Evolutionary conservation across 169 alveolate genomes (phyloP), one percentile per base, ranked within the genome.

Genomic region (Neospora caninum): DNA sequence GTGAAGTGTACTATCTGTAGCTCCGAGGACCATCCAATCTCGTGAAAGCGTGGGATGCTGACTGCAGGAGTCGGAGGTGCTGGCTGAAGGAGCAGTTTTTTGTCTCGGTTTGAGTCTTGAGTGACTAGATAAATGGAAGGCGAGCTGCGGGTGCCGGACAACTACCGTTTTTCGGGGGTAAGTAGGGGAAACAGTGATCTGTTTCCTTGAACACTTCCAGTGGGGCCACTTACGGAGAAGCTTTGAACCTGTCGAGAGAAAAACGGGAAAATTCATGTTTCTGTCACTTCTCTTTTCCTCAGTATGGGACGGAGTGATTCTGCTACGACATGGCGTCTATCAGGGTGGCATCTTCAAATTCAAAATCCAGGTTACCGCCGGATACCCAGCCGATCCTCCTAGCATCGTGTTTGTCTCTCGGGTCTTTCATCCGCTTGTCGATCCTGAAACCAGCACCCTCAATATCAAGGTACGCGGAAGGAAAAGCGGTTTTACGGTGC

Each of bases 231-330:
- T 69, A 69, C 58, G 58, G 58, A 49, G 58, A 13, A 49, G 58
- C 58, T 49, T 49, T 13, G 58, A 49, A 49, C 4, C 6, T 2
- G 82, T 20, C n/a, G 25, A 6, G n/a, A 34, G 1, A 31, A 36
- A 6, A 80, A 6, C 6, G 9, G 49, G 6, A 34, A 4, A 80
- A 29, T 64, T 64, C 73, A 29, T 29, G 7, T 64, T 22, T 27
- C n/a, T 64, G 73, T 64, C 73, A 10, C 34, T 16, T 13, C 20
- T 7, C 64, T 29, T 42, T 9, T 86, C 41, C 53, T 70, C 92
- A 93, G 95, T 58, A 13, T 97, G 98, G 97, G 96, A 97, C 87
- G 97, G 98, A 39, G 95, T 95, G n/a, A 78, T 96, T 22, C 95
- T 97, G 78, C 91, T 96, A 4, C 80, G 97, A 80, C 95, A 95